These are phyloP conservation scores for Calvatia gigantea DNA, from an alignment of 768 basidiomycete genomes.

Conservation along the genomic window DNA sequence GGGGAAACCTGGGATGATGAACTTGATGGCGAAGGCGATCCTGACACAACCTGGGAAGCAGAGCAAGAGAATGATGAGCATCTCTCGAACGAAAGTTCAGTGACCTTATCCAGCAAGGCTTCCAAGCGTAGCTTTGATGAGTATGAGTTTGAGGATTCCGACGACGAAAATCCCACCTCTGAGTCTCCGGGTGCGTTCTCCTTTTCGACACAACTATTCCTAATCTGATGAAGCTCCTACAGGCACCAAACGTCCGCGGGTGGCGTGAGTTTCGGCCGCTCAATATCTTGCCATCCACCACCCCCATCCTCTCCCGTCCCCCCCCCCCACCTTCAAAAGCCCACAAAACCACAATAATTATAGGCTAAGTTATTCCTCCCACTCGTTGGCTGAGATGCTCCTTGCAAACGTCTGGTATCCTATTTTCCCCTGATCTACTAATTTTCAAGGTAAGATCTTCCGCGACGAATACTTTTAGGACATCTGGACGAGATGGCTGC, in stretches of 20 bases:
- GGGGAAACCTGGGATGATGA: constrained; percentile 44
- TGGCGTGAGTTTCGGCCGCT: constrained; percentile 24
- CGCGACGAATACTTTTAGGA: not conserved
- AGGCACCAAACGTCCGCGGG: constrained; percentile 45
- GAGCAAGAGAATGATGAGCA: constrained; percentile 37
- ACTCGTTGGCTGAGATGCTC: not conserved
- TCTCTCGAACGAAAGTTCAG: constrained; percentile 48
- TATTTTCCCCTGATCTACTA: not conserved
- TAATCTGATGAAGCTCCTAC: not conserved
- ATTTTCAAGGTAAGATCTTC: constrained; percentile 7
- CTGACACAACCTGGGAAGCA: constrained; percentile 12
- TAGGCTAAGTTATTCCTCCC: constrained; percentile 22
- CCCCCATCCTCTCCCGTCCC: not conserved
- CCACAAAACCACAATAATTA: constrained; percentile 1
- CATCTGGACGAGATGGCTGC: not conserved
- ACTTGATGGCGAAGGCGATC: constrained; percentile 18
- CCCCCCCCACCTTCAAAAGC: not conserved
- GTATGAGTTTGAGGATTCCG: constrained; percentile 31
- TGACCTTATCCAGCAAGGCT: constrained; percentile 54
- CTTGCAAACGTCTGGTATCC: not conserved
- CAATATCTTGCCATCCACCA: not conserved
- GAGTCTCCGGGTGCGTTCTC: constrained; percentile 42
- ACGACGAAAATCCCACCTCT: constrained; percentile 26
- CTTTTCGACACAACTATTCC: not conserved
- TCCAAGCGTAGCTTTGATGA: constrained; percentile 57